Percentiles rank a stretch among this genome's conserved stretches.
phyloP scores from a whole-genome alignment of 2,329 filamentous ascomycete species.

The Trichoderma hamatum region DNA sequence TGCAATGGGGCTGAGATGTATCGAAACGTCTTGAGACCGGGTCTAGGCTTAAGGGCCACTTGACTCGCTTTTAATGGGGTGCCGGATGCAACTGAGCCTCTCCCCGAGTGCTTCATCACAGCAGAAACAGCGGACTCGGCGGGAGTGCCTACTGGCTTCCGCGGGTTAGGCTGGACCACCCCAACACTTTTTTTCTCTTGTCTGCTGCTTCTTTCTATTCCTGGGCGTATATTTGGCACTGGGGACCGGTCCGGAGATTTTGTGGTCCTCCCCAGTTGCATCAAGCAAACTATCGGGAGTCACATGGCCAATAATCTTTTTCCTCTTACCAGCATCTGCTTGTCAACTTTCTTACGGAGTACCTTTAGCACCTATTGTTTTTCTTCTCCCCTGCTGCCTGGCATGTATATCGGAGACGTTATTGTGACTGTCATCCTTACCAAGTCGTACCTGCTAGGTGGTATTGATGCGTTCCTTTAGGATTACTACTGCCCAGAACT shows the following conservation, averaged over 20 bases:
- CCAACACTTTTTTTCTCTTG: neutral
- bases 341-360: neutral
- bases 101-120: conserved; percentile 20
- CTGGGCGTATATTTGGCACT: neutral
- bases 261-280: neutral
- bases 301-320: conserved; percentile 17
- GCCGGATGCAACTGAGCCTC: conserved; percentile 18
- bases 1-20: conserved; percentile 20
- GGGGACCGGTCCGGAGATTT: neutral
- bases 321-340: neutral
- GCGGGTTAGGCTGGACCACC: conserved; percentile 10
- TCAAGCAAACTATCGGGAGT: neutral
- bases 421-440: conserved; percentile 12
- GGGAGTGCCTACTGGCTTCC: conserved; percentile 13
- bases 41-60: neutral
- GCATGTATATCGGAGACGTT: neutral
- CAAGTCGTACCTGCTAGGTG: neutral
- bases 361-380: neutral
- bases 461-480: neutral
- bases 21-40: conserved; percentile 15
- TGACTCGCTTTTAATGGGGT: conserved; percentile 1
- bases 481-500: neutral
- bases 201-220: neutral
- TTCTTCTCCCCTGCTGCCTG: neutral
- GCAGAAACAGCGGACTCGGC: conserved; percentile 6